A percentile compares a stretch with the other conserved stretches of the same genome.
phyloP scores from a whole-genome alignment of 495 filamentous ascomycete species.

The Talaromyces wortmannii region DNA sequence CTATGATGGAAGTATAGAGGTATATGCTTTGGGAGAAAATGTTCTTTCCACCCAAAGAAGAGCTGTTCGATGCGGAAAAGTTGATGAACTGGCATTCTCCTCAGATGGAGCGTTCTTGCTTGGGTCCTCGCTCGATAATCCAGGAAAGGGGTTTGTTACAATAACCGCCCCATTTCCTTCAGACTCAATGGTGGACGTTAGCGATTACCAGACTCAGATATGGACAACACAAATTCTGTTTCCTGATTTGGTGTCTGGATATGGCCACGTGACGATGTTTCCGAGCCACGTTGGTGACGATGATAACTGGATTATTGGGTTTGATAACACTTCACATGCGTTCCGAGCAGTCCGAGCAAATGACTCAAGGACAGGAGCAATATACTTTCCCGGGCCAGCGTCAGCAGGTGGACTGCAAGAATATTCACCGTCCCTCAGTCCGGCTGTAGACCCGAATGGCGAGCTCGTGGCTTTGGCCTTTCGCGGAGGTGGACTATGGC shows the following conservation, averaged over 20 bases:
- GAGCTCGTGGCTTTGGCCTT: conserved; percentile 75
- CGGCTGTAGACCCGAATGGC: conserved; percentile 58
- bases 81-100: conserved; percentile 76
- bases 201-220: conserved; percentile 58
- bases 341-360: conserved; percentile 72
- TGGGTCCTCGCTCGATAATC: conserved; percentile 62
- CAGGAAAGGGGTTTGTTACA: conserved; percentile 64
- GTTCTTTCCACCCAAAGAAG: conserved; percentile 62
- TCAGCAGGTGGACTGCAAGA: conserved; percentile 24
- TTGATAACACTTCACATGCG: conserved; percentile 66
- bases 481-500: conserved; percentile 63
- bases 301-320: conserved; percentile 72
- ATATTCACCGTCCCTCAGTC: conserved; percentile 58
- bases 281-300: conserved; percentile 64
- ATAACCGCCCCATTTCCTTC: conserved; percentile 75
- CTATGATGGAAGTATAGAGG: conserved; percentile 80
- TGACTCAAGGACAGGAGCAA: conserved; percentile 66
- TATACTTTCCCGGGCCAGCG: conserved; percentile 72
- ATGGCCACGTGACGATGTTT: conserved; percentile 69
- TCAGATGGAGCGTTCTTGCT: conserved; percentile 79
- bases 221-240: conserved; percentile 91
- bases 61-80: conserved; percentile 72
- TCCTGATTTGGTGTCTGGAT: conserved; percentile 67
- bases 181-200: conserved; percentile 23
- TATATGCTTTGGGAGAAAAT: conserved; percentile 62